Base-by-base conservation (phyloP, 148 eudicot species). In the Persicaria maculosa region DNA sequence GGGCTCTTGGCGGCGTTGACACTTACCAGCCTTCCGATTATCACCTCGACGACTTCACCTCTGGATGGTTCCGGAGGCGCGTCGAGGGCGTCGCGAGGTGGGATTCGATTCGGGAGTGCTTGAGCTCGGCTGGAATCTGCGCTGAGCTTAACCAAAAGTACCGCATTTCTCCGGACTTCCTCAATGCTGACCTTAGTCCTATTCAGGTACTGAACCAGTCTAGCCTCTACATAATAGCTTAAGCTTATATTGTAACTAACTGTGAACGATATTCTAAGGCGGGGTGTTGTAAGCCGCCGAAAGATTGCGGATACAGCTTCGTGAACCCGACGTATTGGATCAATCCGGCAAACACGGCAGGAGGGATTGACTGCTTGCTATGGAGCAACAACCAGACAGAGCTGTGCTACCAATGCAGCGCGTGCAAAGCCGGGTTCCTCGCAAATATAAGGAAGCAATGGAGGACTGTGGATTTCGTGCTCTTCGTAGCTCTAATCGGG, bases 281-380 rank as follows among this genome's bases (percentile, higher is more conserved):
- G 43, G 98, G 98, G 72, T 94, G 98, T 47, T 94, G 98, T 70
- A 94, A 94, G 82, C 98, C 98, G 19, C 98, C 98, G 76, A 87
- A 85, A 15, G 78, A 79, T 6, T 94, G 98, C 47, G 97, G 92
- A 7, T 92, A 78, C 83, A 93, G 85, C 67, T 94, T 87, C 50
- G 85, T 90, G 70, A 85, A 82, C 84, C 93, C 98, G 9, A 90
- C 88, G 25, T 83, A 74, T 62, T 94, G 98, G 98, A 74, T 71
- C 4, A 87, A 87, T 79, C 93, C 97, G 15, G 76, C 76, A 11
- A 95, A 87, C 76, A 79, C 85, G 5, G 72, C 80, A 36, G 86
- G 77, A 0, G 89, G 85, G 65, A 76, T 85, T 0, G 98, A 95
- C 75, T 95, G 98, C 81, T n/a, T 75, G 1, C 19, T 92, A 5